Evolutionary conservation across 371 early-diverging fungal genomes (phyloP).

Genomic region (Lichtheimia hyalospora): DNA sequence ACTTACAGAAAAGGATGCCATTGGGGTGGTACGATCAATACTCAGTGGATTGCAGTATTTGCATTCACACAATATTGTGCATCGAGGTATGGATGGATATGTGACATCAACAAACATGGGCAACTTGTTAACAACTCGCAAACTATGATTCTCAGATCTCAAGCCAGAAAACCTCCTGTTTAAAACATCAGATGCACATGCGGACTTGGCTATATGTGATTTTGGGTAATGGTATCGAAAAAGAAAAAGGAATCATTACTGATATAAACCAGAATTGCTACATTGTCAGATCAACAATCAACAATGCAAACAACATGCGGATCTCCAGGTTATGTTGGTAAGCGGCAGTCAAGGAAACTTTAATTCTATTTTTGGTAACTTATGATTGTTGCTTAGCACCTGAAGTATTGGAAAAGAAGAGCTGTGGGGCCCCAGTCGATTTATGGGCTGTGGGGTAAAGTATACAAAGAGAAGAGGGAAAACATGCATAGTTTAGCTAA

Average conservation of each 20-base stretch:
- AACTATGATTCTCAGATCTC: conserved; percentile 50
- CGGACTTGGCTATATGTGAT: conserved; percentile 66
- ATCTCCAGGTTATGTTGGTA: conserved; percentile 59
- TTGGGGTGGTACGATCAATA: conserved; percentile 64
- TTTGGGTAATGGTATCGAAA: conserved; percentile 51
- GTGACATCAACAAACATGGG: no score
- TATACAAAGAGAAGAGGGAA: not conserved
- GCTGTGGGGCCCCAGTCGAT: conserved; percentile 6
- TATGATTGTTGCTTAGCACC: conserved; percentile 60
- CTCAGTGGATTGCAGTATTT: conserved; percentile 71
- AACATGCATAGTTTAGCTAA: not conserved
- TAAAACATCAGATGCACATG: conserved; percentile 53
- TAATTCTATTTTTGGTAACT: conserved; percentile 1
- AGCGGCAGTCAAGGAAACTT: not conserved
- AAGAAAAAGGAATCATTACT: not conserved
- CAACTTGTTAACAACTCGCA: no score
- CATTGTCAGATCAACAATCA: conserved; percentile 41
- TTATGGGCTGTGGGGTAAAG: conserved; percentile 58
- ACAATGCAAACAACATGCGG: conserved; percentile 63
- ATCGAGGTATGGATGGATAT: conserved; percentile 53
- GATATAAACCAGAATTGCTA: conserved; percentile 50
- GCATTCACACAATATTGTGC: conserved; percentile 73
- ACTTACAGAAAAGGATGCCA: conserved; percentile 89
- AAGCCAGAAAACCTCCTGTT: conserved; percentile 85
- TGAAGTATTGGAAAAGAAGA: conserved; percentile 55